Evolutionary conservation across 2,329 filamentous ascomycete species (phyloP).

Genomic region (Lasiodiplodia sp.): DNA sequence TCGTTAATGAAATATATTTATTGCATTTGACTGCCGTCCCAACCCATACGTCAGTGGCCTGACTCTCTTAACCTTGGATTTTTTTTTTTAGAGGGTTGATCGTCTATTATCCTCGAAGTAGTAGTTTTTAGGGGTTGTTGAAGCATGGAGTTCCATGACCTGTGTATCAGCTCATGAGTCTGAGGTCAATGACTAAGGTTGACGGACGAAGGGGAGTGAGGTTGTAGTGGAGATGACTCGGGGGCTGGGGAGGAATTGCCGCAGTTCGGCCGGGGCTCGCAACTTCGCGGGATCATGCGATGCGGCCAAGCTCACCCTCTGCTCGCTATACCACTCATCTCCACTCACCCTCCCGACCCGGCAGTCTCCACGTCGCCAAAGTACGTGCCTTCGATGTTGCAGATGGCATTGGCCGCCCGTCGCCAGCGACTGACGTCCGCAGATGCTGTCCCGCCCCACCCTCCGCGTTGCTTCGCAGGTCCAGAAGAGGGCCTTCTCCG

Average conservation of each 20-base stretch:
- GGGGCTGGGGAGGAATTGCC: neutral
- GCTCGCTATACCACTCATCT: slow-evolving; percentile 19
- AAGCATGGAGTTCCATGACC: too few relatives aligned
- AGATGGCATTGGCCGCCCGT: neutral
- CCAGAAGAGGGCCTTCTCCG: slow-evolving; percentile 92
- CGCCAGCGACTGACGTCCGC: slow-evolving; percentile 29
- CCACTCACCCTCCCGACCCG: slow-evolving; percentile 19
- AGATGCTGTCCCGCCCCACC: slow-evolving; percentile 81
- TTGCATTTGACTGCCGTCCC: neutral
- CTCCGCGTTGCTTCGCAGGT: slow-evolving; percentile 70
- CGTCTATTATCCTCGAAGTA: too few relatives aligned
- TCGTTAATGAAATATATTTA: neutral
- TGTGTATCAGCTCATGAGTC: too few relatives aligned
- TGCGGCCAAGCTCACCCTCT: slow-evolving; percentile 22
- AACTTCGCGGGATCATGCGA: slow-evolving; percentile 28
- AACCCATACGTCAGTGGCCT: neutral
- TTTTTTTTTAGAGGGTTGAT: too few relatives aligned
- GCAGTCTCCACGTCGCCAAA: slow-evolving; percentile 22
- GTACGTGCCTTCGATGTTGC: neutral
- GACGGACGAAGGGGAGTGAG: too few relatives aligned
- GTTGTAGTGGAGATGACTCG: neutral
- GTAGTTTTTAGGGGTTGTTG: too few relatives aligned
- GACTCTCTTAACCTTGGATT: neutral
- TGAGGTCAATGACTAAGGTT: too few relatives aligned
- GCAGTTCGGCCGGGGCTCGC: slow-evolving; percentile 6